Evolutionary conservation across 345 rosid genomes (phyloP).

Genomic region (Pistacia atlantica): DNA sequence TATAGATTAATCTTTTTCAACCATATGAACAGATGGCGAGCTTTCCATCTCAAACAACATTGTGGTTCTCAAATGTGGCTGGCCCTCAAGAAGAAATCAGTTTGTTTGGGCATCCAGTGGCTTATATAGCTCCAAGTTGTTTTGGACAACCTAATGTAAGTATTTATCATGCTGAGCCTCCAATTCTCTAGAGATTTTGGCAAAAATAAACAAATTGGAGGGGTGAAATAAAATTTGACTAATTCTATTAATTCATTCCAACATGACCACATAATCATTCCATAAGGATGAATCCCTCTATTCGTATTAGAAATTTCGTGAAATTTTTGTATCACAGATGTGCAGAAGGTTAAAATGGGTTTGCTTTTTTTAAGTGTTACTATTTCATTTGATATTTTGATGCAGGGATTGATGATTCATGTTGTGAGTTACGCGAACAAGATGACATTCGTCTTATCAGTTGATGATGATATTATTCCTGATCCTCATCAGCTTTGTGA

Average conservation of each 20-base stretch:
- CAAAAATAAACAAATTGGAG: no score
- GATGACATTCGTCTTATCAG: conserved; percentile 27
- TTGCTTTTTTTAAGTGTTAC: no score
- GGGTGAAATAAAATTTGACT: no score
- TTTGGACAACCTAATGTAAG: conserved; percentile 37
- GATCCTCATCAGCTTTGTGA: conserved; percentile 31
- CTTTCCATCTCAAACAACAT: conserved; percentile 27
- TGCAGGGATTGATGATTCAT: conserved; percentile 31
- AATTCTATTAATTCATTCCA: no score
- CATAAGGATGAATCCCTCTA: no score
- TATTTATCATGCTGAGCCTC: no score
- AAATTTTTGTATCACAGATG: no score
- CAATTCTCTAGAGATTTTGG: no score
- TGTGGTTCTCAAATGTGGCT: conserved; percentile 35
- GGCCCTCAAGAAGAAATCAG: conserved; percentile 44
- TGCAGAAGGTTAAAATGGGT: no score
- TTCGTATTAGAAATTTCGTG: no score
- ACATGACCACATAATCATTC: no score
- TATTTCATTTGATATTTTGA: not conserved
- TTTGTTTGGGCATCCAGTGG: conserved; percentile 35
- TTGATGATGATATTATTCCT: conserved; percentile 23
- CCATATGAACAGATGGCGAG: conserved; percentile 19
- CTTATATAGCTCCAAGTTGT: conserved; percentile 36
- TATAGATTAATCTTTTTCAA: no score
- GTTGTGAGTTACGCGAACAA: conserved; percentile 24